Percentiles rank a stretch among this genome's conserved stretches.
Evolutionary conservation across 805 yeast genomes (phyloP).

Genomic region (Myxozyma udenii): DNA sequence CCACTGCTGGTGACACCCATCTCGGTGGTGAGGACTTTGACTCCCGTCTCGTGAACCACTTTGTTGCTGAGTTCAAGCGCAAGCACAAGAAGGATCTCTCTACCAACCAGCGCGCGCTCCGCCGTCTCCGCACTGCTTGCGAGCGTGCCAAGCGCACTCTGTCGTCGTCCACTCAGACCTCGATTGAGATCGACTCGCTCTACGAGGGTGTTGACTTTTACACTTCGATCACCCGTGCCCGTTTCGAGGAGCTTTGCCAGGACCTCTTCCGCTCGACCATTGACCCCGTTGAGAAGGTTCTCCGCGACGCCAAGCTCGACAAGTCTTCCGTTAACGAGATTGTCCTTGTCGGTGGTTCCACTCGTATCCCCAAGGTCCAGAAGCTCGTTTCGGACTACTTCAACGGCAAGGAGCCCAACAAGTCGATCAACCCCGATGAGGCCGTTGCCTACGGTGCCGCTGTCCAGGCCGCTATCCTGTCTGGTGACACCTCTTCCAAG

Average conservation of each 20-base stretch:
- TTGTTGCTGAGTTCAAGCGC: constrained; percentile 94
- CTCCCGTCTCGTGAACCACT: constrained; percentile 90
- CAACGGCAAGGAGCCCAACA: constrained; percentile 96
- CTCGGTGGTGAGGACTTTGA: constrained; percentile 99
- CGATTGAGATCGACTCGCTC: constrained; percentile 91
- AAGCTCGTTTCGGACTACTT: constrained; percentile 93
- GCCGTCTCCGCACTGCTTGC: constrained; percentile 98
- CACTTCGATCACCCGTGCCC: constrained; percentile 94
- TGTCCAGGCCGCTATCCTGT: constrained; percentile 93
- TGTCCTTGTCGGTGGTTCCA: constrained; percentile 95
- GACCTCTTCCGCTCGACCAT: constrained; percentile 89
- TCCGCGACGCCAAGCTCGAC: constrained; percentile 85
- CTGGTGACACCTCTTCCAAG: constrained; percentile 95
- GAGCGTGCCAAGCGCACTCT: constrained; percentile 99
- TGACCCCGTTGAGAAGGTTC: constrained; percentile 93
- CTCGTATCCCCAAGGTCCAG: constrained; percentile 97
- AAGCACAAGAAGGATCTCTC: constrained; percentile 94
- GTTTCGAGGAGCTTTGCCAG: constrained; percentile 95
- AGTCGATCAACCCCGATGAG: constrained; percentile 96
- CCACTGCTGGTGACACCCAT: constrained; percentile 88
- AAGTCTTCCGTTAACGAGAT: constrained; percentile 88
- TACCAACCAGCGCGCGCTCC: constrained; percentile 90
- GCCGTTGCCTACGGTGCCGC: constrained; percentile 99
- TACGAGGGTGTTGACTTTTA: constrained; percentile 95
- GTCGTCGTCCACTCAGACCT: constrained; percentile 92